A percentile compares a stretch with the other conserved stretches of the same genome.
Evolutionary conservation across 352 stramenopile species (phyloP).

Genomic region (Globisporangium barbulae): DNA sequence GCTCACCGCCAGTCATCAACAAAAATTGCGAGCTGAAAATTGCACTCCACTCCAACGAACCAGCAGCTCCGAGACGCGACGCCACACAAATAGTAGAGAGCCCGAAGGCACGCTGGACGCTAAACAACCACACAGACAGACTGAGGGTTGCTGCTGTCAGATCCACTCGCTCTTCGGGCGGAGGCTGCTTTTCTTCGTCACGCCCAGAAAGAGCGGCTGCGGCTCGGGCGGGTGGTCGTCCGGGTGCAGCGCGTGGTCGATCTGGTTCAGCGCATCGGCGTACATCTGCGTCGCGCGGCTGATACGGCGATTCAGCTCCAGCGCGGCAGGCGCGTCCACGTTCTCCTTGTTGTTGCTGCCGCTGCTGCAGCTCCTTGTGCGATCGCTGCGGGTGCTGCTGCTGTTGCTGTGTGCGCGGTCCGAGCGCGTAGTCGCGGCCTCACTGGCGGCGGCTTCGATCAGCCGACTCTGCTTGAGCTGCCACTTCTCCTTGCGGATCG

Average conservation of each 20-base stretch:
- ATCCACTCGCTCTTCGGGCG: slow-evolving; percentile 16
- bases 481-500: slow-evolving; percentile 32
- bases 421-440: slow-evolving; percentile 17
- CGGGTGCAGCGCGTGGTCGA: slow-evolving; percentile 50
- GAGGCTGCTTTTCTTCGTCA: slow-evolving; percentile 33
- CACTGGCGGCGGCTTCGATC: slow-evolving; percentile 9
- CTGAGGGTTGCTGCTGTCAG: background rate
- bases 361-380: slow-evolving; percentile 6
- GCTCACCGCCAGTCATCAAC: too few relatives aligned
- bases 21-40: background rate
- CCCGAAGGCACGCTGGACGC: background rate
- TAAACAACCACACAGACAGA: background rate
- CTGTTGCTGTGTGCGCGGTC: slow-evolving; percentile 24
- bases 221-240: slow-evolving; percentile 29
- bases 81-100: background rate
- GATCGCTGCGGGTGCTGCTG: slow-evolving; percentile 16
- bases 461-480: slow-evolving; percentile 16
- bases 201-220: slow-evolving; percentile 49
- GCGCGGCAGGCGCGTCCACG: slow-evolving; percentile 20
- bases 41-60: background rate
- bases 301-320: slow-evolving; percentile 35
- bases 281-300: slow-evolving; percentile 57
- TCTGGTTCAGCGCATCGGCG: slow-evolving; percentile 42
- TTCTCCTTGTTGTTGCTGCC: slow-evolving; percentile 22
- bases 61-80: background rate